These are phyloP conservation scores for Cercospora janseana DNA, from an alignment of 2,329 filamentous ascomycete genomes.

Conservation along the genomic window DNA sequence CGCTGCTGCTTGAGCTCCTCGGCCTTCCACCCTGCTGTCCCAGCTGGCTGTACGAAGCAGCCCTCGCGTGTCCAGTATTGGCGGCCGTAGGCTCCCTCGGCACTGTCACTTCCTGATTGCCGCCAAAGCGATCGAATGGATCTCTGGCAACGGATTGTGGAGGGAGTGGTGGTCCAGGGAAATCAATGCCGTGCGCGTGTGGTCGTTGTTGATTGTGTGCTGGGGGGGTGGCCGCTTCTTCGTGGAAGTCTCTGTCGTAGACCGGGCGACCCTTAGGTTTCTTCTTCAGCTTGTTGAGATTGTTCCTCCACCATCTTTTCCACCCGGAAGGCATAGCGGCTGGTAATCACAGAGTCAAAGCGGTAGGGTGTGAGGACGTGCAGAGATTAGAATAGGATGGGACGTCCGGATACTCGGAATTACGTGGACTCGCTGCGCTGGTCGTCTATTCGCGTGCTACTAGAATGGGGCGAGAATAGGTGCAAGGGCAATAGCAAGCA, in stretches of 20 bases:
- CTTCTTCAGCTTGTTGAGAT: slow-evolving; percentile 18
- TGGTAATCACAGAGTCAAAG: neutral
- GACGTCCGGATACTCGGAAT: too few species aligned
- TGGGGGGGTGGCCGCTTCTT: neutral
- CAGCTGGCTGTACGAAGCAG: slow-evolving; percentile 8
- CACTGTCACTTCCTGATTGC: neutral
- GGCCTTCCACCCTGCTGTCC: neutral
- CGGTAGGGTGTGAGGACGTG: neutral
- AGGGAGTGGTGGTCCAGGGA: neutral
- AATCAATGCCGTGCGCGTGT: neutral
- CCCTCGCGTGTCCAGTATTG: neutral
- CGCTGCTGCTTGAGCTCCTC: neutral
- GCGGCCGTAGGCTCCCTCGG: neutral
- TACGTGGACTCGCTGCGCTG: too few species aligned
- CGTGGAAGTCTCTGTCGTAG: slow-evolving; percentile 15
- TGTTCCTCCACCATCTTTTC: slow-evolving; percentile 19
- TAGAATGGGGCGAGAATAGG: too few species aligned
- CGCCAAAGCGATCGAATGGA: slow-evolving; percentile 7
- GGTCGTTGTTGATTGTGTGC: slow-evolving; percentile 8
- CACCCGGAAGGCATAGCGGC: slow-evolving; percentile 5
- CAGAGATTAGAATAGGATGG: too few species aligned
- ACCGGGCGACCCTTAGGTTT: slow-evolving; percentile 13
- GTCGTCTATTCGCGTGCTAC: too few species aligned
- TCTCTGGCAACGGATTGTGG: slow-evolving; percentile 9
- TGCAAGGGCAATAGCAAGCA: too few species aligned